Conservation (phyloP, 2,329 filamentous ascomycete species). For the Hypoxylon rubiginosum region DNA sequence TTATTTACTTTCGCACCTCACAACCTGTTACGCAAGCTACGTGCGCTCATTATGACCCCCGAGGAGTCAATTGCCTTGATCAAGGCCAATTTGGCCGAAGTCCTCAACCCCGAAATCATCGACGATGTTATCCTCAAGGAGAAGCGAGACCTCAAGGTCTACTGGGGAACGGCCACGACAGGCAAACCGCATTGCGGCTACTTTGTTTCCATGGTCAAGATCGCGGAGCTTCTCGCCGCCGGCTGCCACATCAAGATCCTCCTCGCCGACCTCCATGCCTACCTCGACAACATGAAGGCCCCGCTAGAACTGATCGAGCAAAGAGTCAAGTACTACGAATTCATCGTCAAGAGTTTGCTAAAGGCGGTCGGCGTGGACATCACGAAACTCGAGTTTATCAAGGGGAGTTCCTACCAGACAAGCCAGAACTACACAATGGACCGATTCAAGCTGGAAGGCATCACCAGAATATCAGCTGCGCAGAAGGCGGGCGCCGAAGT, state of each 20-base stretch:
- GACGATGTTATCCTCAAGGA: conserved; percentile 75
- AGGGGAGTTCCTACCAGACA: conserved; percentile 87
- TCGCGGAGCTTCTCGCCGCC: conserved; percentile 87
- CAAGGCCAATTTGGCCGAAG: conserved; percentile 82
- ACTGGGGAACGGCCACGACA: conserved; percentile 85
- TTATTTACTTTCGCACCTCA: conserved; percentile 4
- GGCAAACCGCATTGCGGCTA: conserved; percentile 85
- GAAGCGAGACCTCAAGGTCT: conserved; percentile 80
- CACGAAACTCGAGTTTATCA: conserved; percentile 84
- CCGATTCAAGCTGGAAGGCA: conserved; percentile 81
- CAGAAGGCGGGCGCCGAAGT: conserved; percentile 94
- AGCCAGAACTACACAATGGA: conserved; percentile 86
- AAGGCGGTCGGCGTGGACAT: conserved; percentile 83
- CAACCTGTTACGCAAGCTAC: conserved; percentile 1
- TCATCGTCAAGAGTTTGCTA: conserved; percentile 80
- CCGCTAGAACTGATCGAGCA: conserved; percentile 88
- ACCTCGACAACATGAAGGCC: conserved; percentile 87
- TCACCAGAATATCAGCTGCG: conserved; percentile 72
- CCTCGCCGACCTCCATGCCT: conserved; percentile 80
- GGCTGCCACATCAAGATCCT: conserved; percentile 86
- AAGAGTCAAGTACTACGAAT: conserved; percentile 86
- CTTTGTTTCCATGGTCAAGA: conserved; percentile 89
- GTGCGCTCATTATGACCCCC: conserved; percentile 53
- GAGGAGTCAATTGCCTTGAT: conserved; percentile 81
- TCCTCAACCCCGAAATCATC: conserved; percentile 87